These are phyloP conservation scores for Solanum chacoense DNA, from an alignment of 305 asterid genomes.

Conservation along the genomic window DNA sequence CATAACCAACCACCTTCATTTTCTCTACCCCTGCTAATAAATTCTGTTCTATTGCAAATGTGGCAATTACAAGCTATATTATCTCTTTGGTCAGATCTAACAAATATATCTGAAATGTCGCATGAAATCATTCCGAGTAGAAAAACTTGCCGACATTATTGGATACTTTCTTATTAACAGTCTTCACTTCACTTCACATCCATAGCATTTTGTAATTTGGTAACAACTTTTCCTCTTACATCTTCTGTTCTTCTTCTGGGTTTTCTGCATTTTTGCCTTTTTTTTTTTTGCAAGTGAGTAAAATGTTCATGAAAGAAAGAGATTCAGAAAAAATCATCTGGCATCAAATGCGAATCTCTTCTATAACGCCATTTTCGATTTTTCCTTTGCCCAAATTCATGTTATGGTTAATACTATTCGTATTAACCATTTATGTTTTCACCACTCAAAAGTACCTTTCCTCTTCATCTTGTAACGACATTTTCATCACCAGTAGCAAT, in stretches of 20 bases:
- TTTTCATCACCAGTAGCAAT: neutral
- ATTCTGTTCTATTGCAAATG: neutral
- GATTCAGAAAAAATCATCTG: constrained; percentile 51
- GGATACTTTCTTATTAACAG: neutral
- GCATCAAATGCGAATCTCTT: constrained; percentile 46
- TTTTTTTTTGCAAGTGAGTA: neutral
- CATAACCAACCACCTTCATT: neutral
- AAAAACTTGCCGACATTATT: neutral
- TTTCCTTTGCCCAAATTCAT: constrained; percentile 35
- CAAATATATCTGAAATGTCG: neutral
- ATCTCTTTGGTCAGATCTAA: neutral
- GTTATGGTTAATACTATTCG: constrained; percentile 3
- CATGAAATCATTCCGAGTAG: neutral
- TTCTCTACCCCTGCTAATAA: neutral
- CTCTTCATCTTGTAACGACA: neutral
- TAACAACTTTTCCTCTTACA: neutral
- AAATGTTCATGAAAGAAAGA: constrained; percentile 29
- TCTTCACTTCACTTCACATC: neutral
- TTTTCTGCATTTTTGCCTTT: neutral
- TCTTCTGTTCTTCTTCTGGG: neutral
- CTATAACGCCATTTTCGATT: constrained; percentile 10
- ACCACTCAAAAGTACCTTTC: constrained; percentile 5
- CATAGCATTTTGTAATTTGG: neutral
- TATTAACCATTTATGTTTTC: neutral
- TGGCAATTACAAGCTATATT: neutral